Percentiles rank a stretch among this genome's conserved stretches.
phyloP scores from a whole-genome alignment of 306 rosid species.

The Prunus campanulata region DNA sequence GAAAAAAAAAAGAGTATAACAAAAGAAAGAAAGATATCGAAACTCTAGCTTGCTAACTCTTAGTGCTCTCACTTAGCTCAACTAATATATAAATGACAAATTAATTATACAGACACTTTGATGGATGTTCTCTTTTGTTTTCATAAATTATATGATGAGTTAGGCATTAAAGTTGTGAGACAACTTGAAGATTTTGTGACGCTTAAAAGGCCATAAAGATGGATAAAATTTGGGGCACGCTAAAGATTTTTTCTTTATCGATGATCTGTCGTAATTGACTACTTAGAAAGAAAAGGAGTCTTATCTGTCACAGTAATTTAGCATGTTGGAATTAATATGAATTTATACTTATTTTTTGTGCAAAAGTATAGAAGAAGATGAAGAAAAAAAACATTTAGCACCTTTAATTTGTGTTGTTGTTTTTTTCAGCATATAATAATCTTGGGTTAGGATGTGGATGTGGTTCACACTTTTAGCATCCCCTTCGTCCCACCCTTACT shows the following conservation, averaged over 20 bases:
- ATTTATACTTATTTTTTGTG: not conserved
- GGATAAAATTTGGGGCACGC: conserved; percentile 44
- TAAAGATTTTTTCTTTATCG: not conserved
- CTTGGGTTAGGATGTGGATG: not conserved
- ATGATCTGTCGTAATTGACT: conserved; percentile 11
- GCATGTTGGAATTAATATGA: not conserved
- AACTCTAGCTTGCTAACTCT: not conserved
- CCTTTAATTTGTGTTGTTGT: not conserved
- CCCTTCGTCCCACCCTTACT: not conserved
- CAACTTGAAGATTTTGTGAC: conserved; percentile 49
- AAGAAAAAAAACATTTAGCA: not conserved
- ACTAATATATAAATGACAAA: conserved; percentile 34
- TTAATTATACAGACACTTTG: conserved; percentile 20
- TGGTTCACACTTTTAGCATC: not conserved
- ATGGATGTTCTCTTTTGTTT: not conserved
- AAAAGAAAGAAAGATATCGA: conserved; percentile 31
- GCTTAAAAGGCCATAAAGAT: conserved; percentile 45
- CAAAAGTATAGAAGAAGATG: not conserved
- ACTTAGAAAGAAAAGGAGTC: not conserved
- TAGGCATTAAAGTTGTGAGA: conserved; percentile 53
- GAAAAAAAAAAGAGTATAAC: conserved; percentile 13
- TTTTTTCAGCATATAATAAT: not conserved
- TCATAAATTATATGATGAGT: conserved; percentile 30
- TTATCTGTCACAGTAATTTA: not conserved
- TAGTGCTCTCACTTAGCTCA: conserved; percentile 3